These are phyloP conservation scores for Geotrichum reessii DNA, from an alignment of 1,139 yeast species.

Conservation along the genomic window DNA sequence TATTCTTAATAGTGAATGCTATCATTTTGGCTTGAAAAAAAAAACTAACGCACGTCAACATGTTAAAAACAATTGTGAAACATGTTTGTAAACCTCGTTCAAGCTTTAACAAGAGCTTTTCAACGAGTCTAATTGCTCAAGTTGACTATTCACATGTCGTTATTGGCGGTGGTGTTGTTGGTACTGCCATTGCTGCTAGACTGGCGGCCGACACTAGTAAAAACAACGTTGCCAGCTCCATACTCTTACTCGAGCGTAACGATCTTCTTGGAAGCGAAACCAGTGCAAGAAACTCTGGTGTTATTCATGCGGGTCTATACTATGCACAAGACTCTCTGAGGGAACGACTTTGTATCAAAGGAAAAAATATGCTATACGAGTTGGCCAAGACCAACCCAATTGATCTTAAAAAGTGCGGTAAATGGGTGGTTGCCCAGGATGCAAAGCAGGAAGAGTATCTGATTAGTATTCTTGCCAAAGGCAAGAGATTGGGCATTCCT, in stretches of 20 bases:
- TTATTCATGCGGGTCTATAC: slow-evolving; percentile 85
- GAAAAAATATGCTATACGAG: slow-evolving; percentile 61
- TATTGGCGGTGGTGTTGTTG: slow-evolving; percentile 86
- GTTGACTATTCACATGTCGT: slow-evolving; percentile 71
- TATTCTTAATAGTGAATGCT: neutral
- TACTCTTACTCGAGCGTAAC: slow-evolving; percentile 66
- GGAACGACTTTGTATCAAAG: slow-evolving; percentile 64
- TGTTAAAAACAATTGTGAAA: neutral
- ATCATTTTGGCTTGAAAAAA: neutral
- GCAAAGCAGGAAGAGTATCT: slow-evolving; percentile 58
- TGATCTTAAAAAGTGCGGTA: slow-evolving; percentile 57
- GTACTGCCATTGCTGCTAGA: slow-evolving; percentile 73
- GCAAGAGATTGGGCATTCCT: slow-evolving; percentile 48
- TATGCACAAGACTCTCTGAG: slow-evolving; percentile 66
- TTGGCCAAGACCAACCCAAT: slow-evolving; percentile 49
- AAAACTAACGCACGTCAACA: neutral
- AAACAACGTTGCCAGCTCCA: slow-evolving; percentile 39
- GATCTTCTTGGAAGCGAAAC: slow-evolving; percentile 67
- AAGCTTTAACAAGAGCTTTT: slow-evolving; percentile 5
- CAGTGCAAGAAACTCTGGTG: slow-evolving; percentile 83
- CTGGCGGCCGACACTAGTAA: slow-evolving; percentile 39
- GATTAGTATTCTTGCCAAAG: slow-evolving; percentile 47
- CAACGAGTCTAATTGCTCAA: slow-evolving; percentile 5
- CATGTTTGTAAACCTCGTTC: neutral
- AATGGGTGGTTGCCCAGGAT: slow-evolving; percentile 82